Evolutionary conservation across 495 filamentous ascomycete species (phyloP), one percentile per base, ranked within the genome.

Genomic region (Aspergillus wentii): DNA sequence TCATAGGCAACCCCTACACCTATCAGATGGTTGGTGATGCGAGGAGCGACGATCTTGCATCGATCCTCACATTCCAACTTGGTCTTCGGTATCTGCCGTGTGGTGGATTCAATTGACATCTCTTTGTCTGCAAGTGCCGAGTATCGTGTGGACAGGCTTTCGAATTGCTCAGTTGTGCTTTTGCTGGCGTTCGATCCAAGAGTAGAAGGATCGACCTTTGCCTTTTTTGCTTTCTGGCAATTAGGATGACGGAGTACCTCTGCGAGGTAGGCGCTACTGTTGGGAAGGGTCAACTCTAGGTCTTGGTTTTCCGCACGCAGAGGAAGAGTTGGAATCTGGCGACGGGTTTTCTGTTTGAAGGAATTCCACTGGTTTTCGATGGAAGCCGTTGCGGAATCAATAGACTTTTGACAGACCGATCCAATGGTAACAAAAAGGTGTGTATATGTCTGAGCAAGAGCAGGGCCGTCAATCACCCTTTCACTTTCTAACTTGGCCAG

Each of bases 401-500:
- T 57, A n/a, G 41, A 37, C 6, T 38, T 34, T n/a, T 51, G 35
- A 29, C 62, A 62, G 23, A 51, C 14, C 20, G 50, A 46, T 5
- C 37, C 44, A 27, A 56, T 16, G 1, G 19, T 6, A 17, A 7
- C 17, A 20, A 62, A 52, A 7, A 66, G 35, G 3, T 39, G 13
- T 1, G 35, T 22, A 36, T 54, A 56, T 1, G 34, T 35, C 26
- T n/a, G 15, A 8, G n/a, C 9, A 18, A 32, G 19, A 29, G 35
- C 15, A 6, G 43, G 4, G 3, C 4, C 25, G 13, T 17, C 31
- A 36, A 13, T 23, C 8, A 35, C 22, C 11, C 47, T 61, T 17
- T 74, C 63, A 10, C 45, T 35, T 23, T 82, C 73, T 5, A 84
- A 28, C 51, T 85, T 83, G 5, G 68, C 73, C 29, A 83, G 56